Evolutionary conservation across 352 stramenopile genomes (phyloP), one percentile per base, ranked within the genome.

Genomic region (Blastocystis sp.): DNA sequence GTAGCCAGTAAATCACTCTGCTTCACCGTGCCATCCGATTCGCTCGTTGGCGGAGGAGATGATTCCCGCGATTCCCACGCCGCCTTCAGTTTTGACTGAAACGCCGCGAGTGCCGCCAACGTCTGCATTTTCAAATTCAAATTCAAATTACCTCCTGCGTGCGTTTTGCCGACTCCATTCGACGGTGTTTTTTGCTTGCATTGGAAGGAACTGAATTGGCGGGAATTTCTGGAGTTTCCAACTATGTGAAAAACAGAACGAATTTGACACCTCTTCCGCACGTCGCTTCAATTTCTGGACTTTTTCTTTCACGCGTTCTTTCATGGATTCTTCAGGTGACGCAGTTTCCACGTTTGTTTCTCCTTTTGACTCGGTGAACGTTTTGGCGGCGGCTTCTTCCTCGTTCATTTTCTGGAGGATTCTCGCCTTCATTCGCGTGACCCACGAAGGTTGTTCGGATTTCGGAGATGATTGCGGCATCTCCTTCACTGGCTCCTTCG

Each of bases 301-400:
- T 34, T 61, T 87, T 29, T 84, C 63, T 57, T 57, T 63, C 24
- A 85, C 57, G 24, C 46, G 61, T 16, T n/a, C 57, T 86, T 48
- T 90, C 79, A 21, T 93, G 84, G 65, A 89, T 67, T 9, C 88
- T 73, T 88, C 61, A 4, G 61, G 36, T 36, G 61, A 54, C 21
- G 0, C 0, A 36, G n/a, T 0, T 29, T 44, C 21, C 27, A n/a
- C 14, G 4, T 72, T 72, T 27, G 32, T 27, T 67, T 93, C 90
- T 49, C 92, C 90, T 46, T 92, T 73, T 0, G 88, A 56, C 81
- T 91, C 92, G 18, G 93, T 86, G 40, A 91, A 92, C 16, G 87
- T 88, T 77, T 93, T 90, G 3, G 91, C 86, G 11, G 91, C 78
- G 27, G 93, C 69, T 42, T 93, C 90, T 92, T 85, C 91, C 93